These are phyloP conservation scores for Fusarium torreyae DNA, from an alignment of 2,329 filamentous ascomycete species.

Conservation along the genomic window DNA sequence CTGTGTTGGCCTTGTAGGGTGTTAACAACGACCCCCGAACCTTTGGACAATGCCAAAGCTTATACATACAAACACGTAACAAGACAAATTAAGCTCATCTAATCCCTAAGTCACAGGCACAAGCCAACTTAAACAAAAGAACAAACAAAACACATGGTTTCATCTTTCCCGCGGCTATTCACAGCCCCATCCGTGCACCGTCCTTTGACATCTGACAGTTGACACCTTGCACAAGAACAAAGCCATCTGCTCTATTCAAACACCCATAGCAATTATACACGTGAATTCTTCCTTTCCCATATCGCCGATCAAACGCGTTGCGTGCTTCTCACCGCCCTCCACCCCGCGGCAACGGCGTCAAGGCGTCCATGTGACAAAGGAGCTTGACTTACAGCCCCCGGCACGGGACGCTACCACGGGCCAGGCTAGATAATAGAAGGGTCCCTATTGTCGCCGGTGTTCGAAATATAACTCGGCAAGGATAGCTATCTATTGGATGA, in stretches of 20 bases:
- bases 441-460: slow-evolving; percentile 31
- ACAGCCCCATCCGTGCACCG: slow-evolving; percentile 19
- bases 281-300: slow-evolving; percentile 15
- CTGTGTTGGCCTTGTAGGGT: slow-evolving; percentile 1
- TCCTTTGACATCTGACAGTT: slow-evolving; percentile 6
- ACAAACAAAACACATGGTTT: slow-evolving; percentile 11
- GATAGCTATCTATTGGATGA: slow-evolving; percentile 22
- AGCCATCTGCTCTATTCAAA: slow-evolving; percentile 7
- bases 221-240: slow-evolving; percentile 10
- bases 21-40: background rate
- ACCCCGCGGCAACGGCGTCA: slow-evolving; percentile 35
- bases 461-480: slow-evolving; percentile 19
- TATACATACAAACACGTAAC: background rate
- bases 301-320: slow-evolving; percentile 25
- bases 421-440: slow-evolving; percentile 30
- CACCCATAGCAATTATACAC: slow-evolving; percentile 8
- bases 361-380: slow-evolving; percentile 32
- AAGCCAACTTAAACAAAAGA: slow-evolving; percentile 12
- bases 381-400: slow-evolving; percentile 24
- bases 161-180: slow-evolving; percentile 1
- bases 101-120: slow-evolving; percentile 7
- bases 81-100: slow-evolving; percentile 1
- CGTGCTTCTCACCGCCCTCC: slow-evolving; percentile 29
- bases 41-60: slow-evolving; percentile 11
- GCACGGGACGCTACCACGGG: slow-evolving; percentile 43